These are phyloP conservation scores for Boletellus emodensis DNA, from an alignment of 768 basidiomycete species.

Conservation along the genomic window DNA sequence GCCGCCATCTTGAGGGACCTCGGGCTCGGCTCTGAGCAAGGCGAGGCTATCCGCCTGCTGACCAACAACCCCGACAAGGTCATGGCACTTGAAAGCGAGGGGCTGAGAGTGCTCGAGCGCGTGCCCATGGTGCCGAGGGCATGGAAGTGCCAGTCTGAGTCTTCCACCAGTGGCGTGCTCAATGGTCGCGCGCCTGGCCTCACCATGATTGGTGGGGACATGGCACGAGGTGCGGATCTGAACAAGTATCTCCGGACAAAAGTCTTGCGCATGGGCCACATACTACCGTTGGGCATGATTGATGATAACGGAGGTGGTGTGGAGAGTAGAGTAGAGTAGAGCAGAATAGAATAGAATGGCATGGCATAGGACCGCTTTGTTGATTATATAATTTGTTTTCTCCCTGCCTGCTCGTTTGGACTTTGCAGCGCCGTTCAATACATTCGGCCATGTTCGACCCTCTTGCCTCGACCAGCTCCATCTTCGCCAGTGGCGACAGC, in stretches of 20 bases:
- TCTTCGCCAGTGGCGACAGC: constrained; percentile 48
- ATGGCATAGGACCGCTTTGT: background rate
- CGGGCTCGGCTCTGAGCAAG: constrained; percentile 56
- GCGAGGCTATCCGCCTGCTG: constrained; percentile 68
- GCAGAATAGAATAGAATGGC: background rate
- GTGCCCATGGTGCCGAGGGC: constrained; percentile 93
- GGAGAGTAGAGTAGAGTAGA: background rate
- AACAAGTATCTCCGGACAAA: constrained; percentile 96
- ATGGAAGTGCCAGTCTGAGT: constrained; percentile 49
- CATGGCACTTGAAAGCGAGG: constrained; percentile 78
- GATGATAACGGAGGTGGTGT: constrained; percentile 3
- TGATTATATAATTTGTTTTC: constrained; percentile 17
- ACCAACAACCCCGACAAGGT: constrained; percentile 99
- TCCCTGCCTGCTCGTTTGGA: background rate
- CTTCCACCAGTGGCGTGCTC: background rate
- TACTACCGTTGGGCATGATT: constrained; percentile 52
- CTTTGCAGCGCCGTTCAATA: background rate
- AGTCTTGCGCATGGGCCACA: constrained; percentile 95
- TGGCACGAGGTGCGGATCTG: constrained; percentile 77
- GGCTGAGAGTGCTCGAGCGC: constrained; percentile 72
- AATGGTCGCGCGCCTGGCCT: constrained; percentile 52
- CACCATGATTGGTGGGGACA: constrained; percentile 76
- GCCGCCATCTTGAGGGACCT: constrained; percentile 87
- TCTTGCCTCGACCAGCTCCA: constrained; percentile 50
- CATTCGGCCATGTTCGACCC: constrained; percentile 62